Percentiles rank a stretch among this genome's conserved stretches.
Conservation (phyloP, 2,329 filamentous ascomycete species). For the Polychaeton citri region DNA sequence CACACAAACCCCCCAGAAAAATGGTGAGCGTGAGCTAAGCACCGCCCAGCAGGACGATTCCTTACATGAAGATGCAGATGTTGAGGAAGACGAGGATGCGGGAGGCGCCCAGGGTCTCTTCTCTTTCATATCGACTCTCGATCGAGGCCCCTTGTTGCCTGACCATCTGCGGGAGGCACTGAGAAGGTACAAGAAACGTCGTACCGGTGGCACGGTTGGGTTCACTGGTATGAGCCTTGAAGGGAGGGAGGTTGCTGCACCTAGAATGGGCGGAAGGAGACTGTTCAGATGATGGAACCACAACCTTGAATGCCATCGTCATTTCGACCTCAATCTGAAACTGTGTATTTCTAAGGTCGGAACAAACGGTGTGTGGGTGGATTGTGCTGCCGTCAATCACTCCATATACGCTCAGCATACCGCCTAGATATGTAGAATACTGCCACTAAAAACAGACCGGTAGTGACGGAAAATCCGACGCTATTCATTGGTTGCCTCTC, state of each 20-base stretch:
- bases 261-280: slow-evolving; percentile 31
- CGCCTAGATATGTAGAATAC: no score
- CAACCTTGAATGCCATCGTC: no score
- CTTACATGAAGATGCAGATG: background rate
- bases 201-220: slow-evolving; percentile 47
- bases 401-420: no score
- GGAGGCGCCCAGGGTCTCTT: slow-evolving; percentile 7
- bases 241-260: slow-evolving; percentile 31
- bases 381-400: no score
- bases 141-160: slow-evolving; percentile 49
- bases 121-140: slow-evolving; percentile 18
- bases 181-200: slow-evolving; percentile 50
- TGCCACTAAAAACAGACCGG: no score
- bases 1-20: background rate
- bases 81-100: background rate
- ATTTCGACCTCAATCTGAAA: no score
- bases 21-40: no score
- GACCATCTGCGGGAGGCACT: slow-evolving; percentile 65
- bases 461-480: no score
- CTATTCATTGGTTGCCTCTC: no score
- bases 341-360: no score
- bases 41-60: no score
- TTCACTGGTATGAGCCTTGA: slow-evolving; percentile 37
- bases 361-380: no score
- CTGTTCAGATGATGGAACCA: slow-evolving; percentile 26